These are phyloP conservation scores for Stellera chamaejasme DNA, from an alignment of 345 rosid genomes.

Conservation along the genomic window DNA sequence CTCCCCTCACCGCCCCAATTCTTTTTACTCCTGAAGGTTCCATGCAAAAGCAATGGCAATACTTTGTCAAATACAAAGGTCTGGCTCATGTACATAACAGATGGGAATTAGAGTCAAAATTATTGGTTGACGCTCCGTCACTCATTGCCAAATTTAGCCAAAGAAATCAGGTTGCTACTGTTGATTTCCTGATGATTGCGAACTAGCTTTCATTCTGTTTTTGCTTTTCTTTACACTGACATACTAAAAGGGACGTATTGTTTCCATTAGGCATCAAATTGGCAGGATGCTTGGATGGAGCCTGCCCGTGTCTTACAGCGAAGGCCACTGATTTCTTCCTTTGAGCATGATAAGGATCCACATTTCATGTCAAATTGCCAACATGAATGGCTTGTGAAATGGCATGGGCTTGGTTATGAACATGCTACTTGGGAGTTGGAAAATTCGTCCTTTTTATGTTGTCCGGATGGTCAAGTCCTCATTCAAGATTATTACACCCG, in stretches of 20 bases:
- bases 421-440: slow-evolving; percentile 55
- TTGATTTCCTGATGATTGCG: background rate
- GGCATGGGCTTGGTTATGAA: slow-evolving; percentile 52
- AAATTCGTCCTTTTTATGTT: slow-evolving; percentile 27
- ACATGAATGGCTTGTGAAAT: slow-evolving; percentile 56
- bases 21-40: slow-evolving; percentile 14
- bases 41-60: slow-evolving; percentile 23
- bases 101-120: slow-evolving; percentile 37
- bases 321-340: slow-evolving; percentile 16
- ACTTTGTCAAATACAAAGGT: slow-evolving; percentile 45
- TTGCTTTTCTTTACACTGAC: background rate
- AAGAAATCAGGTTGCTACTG: slow-evolving; percentile 28
- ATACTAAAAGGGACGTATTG: slow-evolving; percentile 3
- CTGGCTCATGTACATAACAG: slow-evolving; percentile 53
- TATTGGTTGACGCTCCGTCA: slow-evolving; percentile 29
- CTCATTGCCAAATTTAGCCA: slow-evolving; percentile 33
- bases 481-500: slow-evolving; percentile 34
- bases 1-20: background rate
- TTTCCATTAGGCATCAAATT: slow-evolving; percentile 20
- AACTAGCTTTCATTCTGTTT: background rate
- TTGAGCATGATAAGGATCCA: slow-evolving; percentile 10
- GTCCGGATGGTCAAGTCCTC: slow-evolving; percentile 26
- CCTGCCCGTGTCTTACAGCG: slow-evolving; percentile 40
- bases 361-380: slow-evolving; percentile 12
- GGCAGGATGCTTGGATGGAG: slow-evolving; percentile 37